A percentile compares a stretch with the other conserved stretches of the same genome.
Conservation (phyloP, 352 stramenopile genomes). For the Pythium guiyangense region DNA sequence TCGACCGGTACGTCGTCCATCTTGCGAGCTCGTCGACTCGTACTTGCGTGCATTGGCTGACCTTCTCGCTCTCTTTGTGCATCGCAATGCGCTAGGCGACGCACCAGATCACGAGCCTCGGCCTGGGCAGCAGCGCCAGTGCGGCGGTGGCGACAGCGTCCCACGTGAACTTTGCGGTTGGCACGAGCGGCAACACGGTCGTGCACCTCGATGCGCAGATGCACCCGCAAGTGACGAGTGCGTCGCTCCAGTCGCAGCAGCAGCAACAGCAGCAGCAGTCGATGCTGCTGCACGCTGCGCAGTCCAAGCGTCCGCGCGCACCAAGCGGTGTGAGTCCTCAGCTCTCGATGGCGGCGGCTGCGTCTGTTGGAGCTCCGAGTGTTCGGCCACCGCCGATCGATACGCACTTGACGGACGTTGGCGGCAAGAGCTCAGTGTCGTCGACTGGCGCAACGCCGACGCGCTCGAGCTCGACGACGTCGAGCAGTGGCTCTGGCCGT, state of each 20-base stretch:
- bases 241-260: slow-evolving; percentile 14
- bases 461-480: slow-evolving; percentile 27
- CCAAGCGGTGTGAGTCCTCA: background rate
- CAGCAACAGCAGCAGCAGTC: slow-evolving; percentile 15
- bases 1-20: slow-evolving; percentile 27
- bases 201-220: slow-evolving; percentile 9
- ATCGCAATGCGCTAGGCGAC: slow-evolving; percentile 1
- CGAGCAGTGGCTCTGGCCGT: slow-evolving; percentile 22
- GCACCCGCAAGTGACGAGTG: slow-evolving; percentile 8
- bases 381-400: slow-evolving; percentile 48
- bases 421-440: slow-evolving; percentile 4
- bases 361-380: background rate
- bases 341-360: background rate
- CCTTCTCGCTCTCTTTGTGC: slow-evolving; percentile 4
- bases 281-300: background rate
- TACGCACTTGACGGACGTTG: slow-evolving; percentile 21
- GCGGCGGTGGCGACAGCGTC: background rate
- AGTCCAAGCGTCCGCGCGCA: slow-evolving; percentile 3
- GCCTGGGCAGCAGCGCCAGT: background rate
- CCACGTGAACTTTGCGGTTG: slow-evolving; percentile 4
- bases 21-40: background rate
- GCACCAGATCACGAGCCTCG: slow-evolving; percentile 14
- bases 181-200: slow-evolving; percentile 1
- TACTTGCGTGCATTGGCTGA: slow-evolving; percentile 8
- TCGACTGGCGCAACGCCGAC: slow-evolving; percentile 27